Evolutionary conservation across 768 basidiomycete genomes (phyloP).

Genomic region (Rhodotorula sphaerocarpa): DNA sequence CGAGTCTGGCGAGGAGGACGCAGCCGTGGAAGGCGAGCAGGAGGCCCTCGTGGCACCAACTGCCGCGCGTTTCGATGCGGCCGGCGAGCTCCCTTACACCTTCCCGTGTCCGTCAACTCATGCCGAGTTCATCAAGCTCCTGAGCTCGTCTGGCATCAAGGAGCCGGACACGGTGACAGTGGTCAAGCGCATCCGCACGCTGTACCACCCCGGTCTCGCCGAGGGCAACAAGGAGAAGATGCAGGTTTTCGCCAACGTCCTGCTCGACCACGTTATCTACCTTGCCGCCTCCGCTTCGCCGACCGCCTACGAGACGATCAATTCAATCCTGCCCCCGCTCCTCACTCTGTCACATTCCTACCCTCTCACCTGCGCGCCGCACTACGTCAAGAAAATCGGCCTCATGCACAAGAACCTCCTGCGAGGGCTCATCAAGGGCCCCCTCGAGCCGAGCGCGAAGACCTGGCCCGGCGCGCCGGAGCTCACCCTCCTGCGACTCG

Average conservation of each 20-base stretch:
- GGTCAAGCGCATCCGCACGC: conserved; percentile 76
- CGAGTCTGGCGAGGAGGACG: conserved; percentile 28
- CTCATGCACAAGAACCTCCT: conserved; percentile 92
- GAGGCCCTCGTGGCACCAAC: conserved; percentile 19
- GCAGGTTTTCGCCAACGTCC: conserved; percentile 67
- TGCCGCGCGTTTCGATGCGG: background rate
- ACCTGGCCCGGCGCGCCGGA: conserved; percentile 87
- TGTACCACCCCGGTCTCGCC: conserved; percentile 86
- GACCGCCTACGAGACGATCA: conserved; percentile 57
- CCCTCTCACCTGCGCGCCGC: conserved; percentile 67
- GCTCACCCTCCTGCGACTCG: conserved; percentile 66
- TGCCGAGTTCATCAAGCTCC: conserved; percentile 77
- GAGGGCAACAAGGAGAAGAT: conserved; percentile 86
- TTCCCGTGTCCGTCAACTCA: conserved; percentile 81
- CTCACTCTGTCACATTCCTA: conserved; percentile 68
- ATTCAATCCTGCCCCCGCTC: conserved; percentile 66
- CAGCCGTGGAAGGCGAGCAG: conserved; percentile 4
- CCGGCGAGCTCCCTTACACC: conserved; percentile 62
- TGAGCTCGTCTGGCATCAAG: conserved; percentile 53
- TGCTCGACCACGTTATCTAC: conserved; percentile 81
- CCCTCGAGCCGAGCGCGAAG: conserved; percentile 55
- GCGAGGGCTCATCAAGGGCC: conserved; percentile 65
- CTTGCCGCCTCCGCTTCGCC: conserved; percentile 55
- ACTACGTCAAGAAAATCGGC: conserved; percentile 69
- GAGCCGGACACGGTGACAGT: conserved; percentile 69